Evolutionary conservation across 345 rosid genomes (phyloP).

Genomic region (Pugionium dolabratum): DNA sequence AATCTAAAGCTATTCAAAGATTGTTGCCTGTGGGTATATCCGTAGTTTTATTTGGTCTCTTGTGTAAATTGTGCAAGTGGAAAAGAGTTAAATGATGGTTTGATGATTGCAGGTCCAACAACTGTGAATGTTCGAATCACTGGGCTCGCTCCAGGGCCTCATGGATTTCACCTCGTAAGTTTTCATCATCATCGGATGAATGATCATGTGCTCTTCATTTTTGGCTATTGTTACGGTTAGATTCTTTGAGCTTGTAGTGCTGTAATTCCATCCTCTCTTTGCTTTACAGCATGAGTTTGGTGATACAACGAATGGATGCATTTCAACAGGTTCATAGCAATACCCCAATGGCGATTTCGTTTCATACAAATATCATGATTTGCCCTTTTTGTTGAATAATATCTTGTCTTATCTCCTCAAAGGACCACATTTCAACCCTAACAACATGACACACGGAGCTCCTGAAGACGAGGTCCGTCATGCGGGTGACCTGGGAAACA

Average conservation of each 20-base stretch:
- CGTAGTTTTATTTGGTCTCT: not conserved
- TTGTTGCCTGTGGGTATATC: not conserved
- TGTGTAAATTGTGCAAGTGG: not conserved
- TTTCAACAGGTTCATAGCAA: constrained; percentile 69
- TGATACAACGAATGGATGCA: constrained; percentile 97
- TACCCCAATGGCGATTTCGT: not conserved
- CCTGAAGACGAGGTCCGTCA: constrained; percentile 91
- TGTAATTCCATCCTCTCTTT: constrained; percentile 1
- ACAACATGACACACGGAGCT: constrained; percentile 86
- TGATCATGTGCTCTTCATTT: not conserved
- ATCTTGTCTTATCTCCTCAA: not conserved
- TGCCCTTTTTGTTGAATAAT: not conserved
- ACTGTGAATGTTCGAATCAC: constrained; percentile 80
- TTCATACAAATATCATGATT: not conserved
- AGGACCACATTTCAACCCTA: constrained; percentile 98
- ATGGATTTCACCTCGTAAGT: constrained; percentile 86
- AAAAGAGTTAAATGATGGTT: constrained; percentile 2
- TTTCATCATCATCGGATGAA: constrained; percentile 20
- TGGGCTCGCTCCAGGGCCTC: constrained; percentile 88
- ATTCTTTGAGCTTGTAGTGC: not conserved
- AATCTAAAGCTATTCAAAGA: not conserved
- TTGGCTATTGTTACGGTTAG: not conserved
- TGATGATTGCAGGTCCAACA: constrained; percentile 66
- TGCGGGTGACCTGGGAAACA: constrained; percentile 99
- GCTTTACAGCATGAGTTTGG: constrained; percentile 79